Base-by-base conservation (phyloP, 768 basidiomycete species). In the Rhodotorula sphaerocarpa region DNA sequence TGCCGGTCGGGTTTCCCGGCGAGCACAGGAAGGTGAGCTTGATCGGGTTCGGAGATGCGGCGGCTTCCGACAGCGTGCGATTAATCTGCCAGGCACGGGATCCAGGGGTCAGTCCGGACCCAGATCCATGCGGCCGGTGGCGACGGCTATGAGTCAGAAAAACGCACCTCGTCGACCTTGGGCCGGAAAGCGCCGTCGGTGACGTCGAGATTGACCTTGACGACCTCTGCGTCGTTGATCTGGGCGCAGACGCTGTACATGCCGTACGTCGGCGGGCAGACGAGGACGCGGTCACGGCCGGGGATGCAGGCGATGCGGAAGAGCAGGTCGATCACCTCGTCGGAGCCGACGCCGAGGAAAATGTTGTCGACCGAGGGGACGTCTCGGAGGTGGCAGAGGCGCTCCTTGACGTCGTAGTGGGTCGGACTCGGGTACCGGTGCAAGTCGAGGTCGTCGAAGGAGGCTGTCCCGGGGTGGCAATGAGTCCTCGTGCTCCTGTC, bases 211-310 rank as follows among this genome's bases (percentile, higher is more conserved):
- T 84, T 83, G 25, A 87, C 83, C 71, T 85, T 85, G 48, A 90
- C 82, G 7, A 93, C 76, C 0, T 82, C 86, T 21, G 93, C 79
- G 74, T 99, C 95, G 73, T 99, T 99, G 50, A 96, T 85, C 72
- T 95, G 87, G 15, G 93, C 95, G 62, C 86, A 90, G 2, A 97
- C 93, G 18, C 81, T 75, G 76, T 97, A 96, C 93, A 97, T 99
- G 23, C 93, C 95, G 74, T 97, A 97, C 18, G 95, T 96, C 7
- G 95, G 95, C 2, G 93, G 93, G 2, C 71, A 73, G 23, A 73
- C 68, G 73, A 97, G 75, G 39, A 95, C 86, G 73, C 85, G 87
- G 70, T 97, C 93, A 57, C 76, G 80, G 0, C 76, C 80, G 0
- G 95, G 95, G 2, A 76, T 77, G 69, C 92, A 91, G 66, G 87